These are phyloP conservation scores for Thamnidium elegans DNA, from an alignment of 192 early-diverging fungal genomes.

Conservation along the genomic window DNA sequence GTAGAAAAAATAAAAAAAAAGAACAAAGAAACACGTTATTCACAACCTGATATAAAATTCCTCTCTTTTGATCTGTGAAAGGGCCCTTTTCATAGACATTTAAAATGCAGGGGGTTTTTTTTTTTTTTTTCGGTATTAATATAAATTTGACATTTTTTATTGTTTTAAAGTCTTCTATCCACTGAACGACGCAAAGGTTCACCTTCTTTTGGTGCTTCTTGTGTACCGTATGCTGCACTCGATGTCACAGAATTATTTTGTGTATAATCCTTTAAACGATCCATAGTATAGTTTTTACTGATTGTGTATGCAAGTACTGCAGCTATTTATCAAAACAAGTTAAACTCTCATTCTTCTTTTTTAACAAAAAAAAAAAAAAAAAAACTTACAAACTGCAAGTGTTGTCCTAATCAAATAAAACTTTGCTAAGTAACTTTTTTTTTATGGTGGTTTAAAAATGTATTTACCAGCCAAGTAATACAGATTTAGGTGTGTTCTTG, in stretches of 20 bases:
- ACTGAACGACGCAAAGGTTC: constrained; percentile 7
- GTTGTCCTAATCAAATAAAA: constrained; percentile 1
- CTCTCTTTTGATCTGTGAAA: too few relatives aligned
- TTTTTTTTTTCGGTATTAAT: too few relatives aligned
- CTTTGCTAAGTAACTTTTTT: not conserved
- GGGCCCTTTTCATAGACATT: too few relatives aligned
- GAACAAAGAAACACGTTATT: too few relatives aligned
- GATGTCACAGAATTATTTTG: constrained; percentile 5
- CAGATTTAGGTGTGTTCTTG: constrained; percentile 17
- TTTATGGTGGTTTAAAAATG: not conserved
- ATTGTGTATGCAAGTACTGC: not conserved
- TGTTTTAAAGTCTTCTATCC: constrained; percentile 11
- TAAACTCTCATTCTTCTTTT: too few relatives aligned
- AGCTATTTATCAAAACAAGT: not conserved
- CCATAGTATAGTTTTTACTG: constrained; percentile 14
- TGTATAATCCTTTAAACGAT: constrained; percentile 6
- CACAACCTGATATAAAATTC: too few relatives aligned
- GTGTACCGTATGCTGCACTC: not conserved
- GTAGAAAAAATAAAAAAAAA: too few relatives aligned
- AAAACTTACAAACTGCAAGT: constrained; percentile 8
- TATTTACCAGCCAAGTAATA: constrained; percentile 14
- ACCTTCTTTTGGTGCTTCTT: not conserved
- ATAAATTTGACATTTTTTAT: too few relatives aligned
- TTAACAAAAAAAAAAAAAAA: too few relatives aligned
- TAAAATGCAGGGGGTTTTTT: too few relatives aligned